Evolutionary conservation across 768 basidiomycete species (phyloP), one percentile per base, ranked within the genome.

Genomic region (Tulasnella sp.): DNA sequence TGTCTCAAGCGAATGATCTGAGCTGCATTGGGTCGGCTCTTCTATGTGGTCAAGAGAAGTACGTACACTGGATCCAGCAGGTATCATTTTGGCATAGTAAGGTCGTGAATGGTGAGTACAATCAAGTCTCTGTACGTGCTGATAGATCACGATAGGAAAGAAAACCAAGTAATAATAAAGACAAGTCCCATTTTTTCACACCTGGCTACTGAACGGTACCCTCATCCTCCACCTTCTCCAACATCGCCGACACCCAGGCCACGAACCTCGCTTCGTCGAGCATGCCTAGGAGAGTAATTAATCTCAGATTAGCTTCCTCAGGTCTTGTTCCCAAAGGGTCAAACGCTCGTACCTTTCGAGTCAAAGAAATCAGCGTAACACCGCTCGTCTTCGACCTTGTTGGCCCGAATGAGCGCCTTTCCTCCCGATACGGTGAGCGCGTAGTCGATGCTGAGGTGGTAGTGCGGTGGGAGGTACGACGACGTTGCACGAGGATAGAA

Each of bases 361-460:
- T 95, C 92, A 77, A 96, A 94, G 80, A 96, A 92, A 16, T 84
- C 83, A 37, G 87, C 87, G 79, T 89, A 91, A 22, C 83, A 82
- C 52, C 84, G 83, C 17, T 83, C 82, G 63, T 83, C 83, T 17
- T 87, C 84, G 12, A 75, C 63, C 72, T 87, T 86, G 12, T 88
- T 87, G 76, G 88, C 88, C 69, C 87, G 86, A 6, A 97, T 86
- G 12, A 95, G 84, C 5, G 90, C 89, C 82, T 96, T 96, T 69
- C 95, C 95, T 41, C 88, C 88, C 65, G 89, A 91, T 3, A 92
- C 87, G 35, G 92, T 91, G 73, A 90, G 90, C 37, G 90, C 83
- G 79, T 91, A 95, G 64, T 84, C 82, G 65, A 91, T 80, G 52
- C 84, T 82, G 75, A 96, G 81, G 17, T 84, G 80, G 80, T 94